Percentiles rank a stretch among this genome's conserved stretches.
These are phyloP conservation scores for Aspergillus fumigatiaffinis DNA, from an alignment of 2,329 filamentous ascomycete genomes.

Conservation along the genomic window DNA sequence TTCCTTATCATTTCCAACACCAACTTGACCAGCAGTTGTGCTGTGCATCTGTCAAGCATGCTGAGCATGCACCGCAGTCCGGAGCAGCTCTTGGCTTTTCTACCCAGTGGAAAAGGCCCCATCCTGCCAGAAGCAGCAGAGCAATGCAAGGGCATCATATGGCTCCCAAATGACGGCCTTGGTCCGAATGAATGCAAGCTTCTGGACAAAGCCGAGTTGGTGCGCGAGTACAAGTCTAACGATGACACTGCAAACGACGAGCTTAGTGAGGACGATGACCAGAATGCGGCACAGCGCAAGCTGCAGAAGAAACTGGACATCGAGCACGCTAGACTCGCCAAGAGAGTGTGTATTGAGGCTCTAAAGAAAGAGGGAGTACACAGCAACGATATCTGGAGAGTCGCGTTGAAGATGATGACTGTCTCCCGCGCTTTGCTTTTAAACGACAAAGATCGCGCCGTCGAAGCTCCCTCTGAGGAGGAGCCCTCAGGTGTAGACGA, in stretches of 20 bases:
- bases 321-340: constrained; percentile 24
- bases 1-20: constrained; percentile 27
- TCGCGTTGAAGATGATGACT: constrained; percentile 26
- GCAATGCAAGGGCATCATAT: constrained; percentile 25
- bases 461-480: neutral
- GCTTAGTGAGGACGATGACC: constrained; percentile 1
- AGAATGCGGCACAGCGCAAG: constrained; percentile 14
- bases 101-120: constrained; percentile 25
- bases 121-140: constrained; percentile 14
- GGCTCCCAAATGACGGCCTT: constrained; percentile 23
- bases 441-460: constrained; percentile 22
- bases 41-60: constrained; percentile 29
- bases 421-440: constrained; percentile 27
- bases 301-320: constrained; percentile 20
- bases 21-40: constrained; percentile 19
- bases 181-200: constrained; percentile 14
- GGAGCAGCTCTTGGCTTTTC: constrained; percentile 26
- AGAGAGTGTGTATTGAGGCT: constrained; percentile 27
- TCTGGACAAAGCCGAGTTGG: constrained; percentile 17
- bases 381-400: constrained; percentile 24
- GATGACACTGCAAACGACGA: constrained; percentile 9
- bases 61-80: constrained; percentile 24
- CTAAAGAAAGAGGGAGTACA: constrained; percentile 22
- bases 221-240: constrained; percentile 9
- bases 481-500: neutral